These are phyloP conservation scores for Penicillium psychrofluorescens DNA, from an alignment of 495 filamentous ascomycete genomes.

Conservation along the genomic window DNA sequence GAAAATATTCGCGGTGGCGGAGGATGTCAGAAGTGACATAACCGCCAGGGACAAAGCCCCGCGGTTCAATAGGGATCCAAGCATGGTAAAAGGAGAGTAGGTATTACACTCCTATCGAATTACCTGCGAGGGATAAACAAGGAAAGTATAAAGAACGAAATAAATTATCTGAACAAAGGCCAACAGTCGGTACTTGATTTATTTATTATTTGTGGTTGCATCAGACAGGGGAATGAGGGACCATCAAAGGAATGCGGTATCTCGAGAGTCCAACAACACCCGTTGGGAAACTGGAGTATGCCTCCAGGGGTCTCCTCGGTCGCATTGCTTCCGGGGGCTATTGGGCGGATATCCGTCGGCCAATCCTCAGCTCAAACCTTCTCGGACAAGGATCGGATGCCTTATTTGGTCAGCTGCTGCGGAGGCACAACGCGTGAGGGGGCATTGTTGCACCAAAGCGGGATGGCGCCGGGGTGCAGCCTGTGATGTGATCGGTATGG, in stretches of 20 bases:
- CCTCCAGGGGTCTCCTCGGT: constrained; percentile 2
- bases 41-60: constrained; percentile 34
- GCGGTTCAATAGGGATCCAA: constrained; percentile 18
- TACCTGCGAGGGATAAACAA: background rate
- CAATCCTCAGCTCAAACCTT: too few relatives aligned
- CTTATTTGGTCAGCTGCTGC: too few relatives aligned
- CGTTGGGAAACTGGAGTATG: background rate
- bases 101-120: background rate
- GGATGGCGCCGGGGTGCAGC: background rate
- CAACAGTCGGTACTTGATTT: background rate
- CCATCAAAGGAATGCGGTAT: constrained; percentile 6
- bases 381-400: too few relatives aligned
- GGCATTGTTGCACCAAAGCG: background rate
- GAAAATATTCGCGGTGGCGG: constrained; percentile 27
- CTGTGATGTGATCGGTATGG: constrained; percentile 16
- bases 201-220: constrained; percentile 22
- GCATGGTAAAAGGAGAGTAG: constrained; percentile 15
- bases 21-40: constrained; percentile 31
- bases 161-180: too few relatives aligned
- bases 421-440: background rate
- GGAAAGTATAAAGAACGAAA: too few relatives aligned
- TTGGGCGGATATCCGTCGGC: constrained; percentile 9
- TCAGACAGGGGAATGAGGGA: constrained; percentile 11
- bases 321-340: constrained; percentile 6
- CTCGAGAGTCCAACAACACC: constrained; percentile 1